Percentiles rank a stretch among this genome's conserved stretches.
These are phyloP conservation scores for Rhodotorula sp. DNA, from an alignment of 1,284 basidiomycete genomes.

Conservation along the genomic window DNA sequence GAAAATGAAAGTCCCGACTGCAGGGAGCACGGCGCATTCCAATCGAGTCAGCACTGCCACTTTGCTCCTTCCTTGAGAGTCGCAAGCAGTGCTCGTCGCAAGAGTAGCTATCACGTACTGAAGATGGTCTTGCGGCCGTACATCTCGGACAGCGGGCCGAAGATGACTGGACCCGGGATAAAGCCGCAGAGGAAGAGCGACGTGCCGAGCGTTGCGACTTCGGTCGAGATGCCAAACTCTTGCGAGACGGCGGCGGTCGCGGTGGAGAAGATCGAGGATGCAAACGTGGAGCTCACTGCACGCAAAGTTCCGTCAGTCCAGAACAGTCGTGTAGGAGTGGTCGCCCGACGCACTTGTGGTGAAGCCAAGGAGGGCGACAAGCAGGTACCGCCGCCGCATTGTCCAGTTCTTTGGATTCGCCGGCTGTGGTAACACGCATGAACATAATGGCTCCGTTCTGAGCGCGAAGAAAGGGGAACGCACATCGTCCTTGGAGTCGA, in stretches of 20 bases:
- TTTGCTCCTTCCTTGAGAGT: too few species aligned
- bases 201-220: constrained; percentile 58
- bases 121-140: constrained; percentile 50
- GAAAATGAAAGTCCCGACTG: constrained; percentile 56
- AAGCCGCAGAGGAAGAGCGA: constrained; percentile 38
- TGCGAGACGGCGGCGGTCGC: constrained; percentile 58
- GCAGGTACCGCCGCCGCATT: constrained; percentile 25
- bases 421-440: constrained; percentile 50
- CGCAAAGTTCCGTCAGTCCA: too few species aligned
- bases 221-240: constrained; percentile 62
- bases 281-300: constrained; percentile 56
- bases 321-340: too few species aligned
- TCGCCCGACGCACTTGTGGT: constrained; percentile 16
- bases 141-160: constrained; percentile 63
- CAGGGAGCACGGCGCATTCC: constrained; percentile 53
- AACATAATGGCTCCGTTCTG: neutral
- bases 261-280: constrained; percentile 58
- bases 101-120: neutral
- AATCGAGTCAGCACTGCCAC: too few species aligned
- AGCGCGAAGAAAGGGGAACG: neutral
- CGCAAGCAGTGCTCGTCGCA: too few species aligned
- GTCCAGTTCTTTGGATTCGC: constrained; percentile 63
- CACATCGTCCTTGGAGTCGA: constrained; percentile 10
- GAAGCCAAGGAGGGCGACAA: constrained; percentile 38
- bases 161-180: constrained; percentile 59